Evolutionary conservation across 768 basidiomycete species (phyloP).

Genomic region (Trametes sanguinea): DNA sequence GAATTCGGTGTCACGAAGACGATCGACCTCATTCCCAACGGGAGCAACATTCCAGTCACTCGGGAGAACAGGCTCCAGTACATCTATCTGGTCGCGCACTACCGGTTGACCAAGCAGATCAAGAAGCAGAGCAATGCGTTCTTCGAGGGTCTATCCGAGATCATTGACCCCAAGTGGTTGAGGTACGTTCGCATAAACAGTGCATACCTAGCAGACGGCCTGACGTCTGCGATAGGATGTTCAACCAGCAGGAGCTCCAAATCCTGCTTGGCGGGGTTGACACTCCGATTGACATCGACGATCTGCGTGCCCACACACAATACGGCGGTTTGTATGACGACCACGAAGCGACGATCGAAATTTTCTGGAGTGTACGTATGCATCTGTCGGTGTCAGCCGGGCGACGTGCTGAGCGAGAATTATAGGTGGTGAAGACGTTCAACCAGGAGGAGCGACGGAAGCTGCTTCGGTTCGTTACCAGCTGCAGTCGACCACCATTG

Average conservation of each 20-base stretch:
- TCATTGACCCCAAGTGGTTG: constrained; percentile 91
- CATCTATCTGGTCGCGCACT: constrained; percentile 87
- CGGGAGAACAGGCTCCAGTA: constrained; percentile 88
- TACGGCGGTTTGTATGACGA: constrained; percentile 83
- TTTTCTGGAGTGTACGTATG: constrained; percentile 78
- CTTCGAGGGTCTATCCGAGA: constrained; percentile 89
- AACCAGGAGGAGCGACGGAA: constrained; percentile 76
- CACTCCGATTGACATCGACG: constrained; percentile 79
- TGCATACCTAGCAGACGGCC: background rate
- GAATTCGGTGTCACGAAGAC: constrained; percentile 82
- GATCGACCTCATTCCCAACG: constrained; percentile 79
- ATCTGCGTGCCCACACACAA: constrained; percentile 73
- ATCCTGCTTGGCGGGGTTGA: constrained; percentile 89
- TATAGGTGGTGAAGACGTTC: constrained; percentile 75
- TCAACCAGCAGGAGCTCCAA: constrained; percentile 95
- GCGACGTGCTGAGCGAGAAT: background rate
- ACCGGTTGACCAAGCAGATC: constrained; percentile 88
- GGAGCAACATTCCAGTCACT: constrained; percentile 82
- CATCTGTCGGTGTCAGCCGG: too few relatives aligned
- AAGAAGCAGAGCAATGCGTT: constrained; percentile 80
- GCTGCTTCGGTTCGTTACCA: constrained; percentile 89
- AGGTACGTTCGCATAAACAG: constrained; percentile 43
- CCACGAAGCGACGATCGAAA: constrained; percentile 65
- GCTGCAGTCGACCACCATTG: constrained; percentile 86
- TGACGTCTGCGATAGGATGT: constrained; percentile 62